Evolutionary conservation across 129 eudicot species (phyloP), one percentile per base, ranked within the genome.

Genomic region (Chrysanthemum makinoi): DNA sequence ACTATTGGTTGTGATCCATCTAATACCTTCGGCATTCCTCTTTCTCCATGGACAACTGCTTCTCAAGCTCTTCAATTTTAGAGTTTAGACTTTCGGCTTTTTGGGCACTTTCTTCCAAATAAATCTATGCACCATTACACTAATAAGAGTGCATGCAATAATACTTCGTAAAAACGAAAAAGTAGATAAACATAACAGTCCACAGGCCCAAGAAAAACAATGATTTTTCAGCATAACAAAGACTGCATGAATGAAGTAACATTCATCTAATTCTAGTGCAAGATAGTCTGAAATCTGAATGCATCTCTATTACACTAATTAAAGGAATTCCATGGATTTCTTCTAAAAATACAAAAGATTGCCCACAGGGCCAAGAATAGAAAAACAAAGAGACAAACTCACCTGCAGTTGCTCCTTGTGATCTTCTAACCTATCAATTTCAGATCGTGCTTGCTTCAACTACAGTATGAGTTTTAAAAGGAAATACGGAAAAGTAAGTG

Each of bases 51-150:
- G 65, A 59, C 54, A 93, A 74, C 70, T 87, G 91, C 78, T 70
- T 70, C 76, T 93, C 96, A 70, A 93, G 88, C 58, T 87, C 96
- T 75, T 82, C 79, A 61, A 85, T 77, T 76, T 75, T 83, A n/a
- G 80, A 83, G 57, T 66, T 83, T 62, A 93, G 77, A 63, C 80
- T 70, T 52, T 87, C 87, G 50, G 82, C 91, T 83, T 89, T 89
- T 72, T 80, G 80, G 33, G 53, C 62, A 73, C 75, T 83, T 83
- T 83, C 96, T 65, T 85, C 84, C 74, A 93, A 75, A 76, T 71
- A 77, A 19, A 80, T 81, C 98, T 93, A 52, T 39, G 69, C 61
- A 65, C 52, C 73, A 72, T 67, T 75, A 64, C 62, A 44, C 14
- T 46, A 22, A 66, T 75, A 58, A 79, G 47, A 52, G 16, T 12